Base-by-base conservation (phyloP, 2,329 filamentous ascomycete species). In the Neonectria faginata region DNA sequence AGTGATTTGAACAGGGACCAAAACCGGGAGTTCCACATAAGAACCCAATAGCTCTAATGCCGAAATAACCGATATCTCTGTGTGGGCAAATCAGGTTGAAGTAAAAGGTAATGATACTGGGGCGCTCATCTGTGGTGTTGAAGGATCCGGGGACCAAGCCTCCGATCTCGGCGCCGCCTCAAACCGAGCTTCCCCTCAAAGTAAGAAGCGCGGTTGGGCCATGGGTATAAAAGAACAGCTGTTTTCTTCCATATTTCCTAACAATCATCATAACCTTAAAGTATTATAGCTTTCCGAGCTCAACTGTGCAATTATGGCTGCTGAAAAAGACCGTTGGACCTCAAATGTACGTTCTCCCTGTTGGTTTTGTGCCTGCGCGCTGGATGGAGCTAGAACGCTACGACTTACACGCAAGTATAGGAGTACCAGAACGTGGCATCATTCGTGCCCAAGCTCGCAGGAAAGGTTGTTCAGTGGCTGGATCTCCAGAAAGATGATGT, bases 391-490 rank as follows among this genome's bases (percentile, higher is more conserved):
- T 22, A 33, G 55, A 27, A 27, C 48, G 50, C 41, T 69, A 39
- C 22, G 31, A 67, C 63, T 70, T 69, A 73, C 66, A 73, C 36
- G 27, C 18, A 11, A 50, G 2, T 12, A 11, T 64, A 88, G 85
- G 84, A 83, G 33, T 91, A 91, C 73, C 85, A 88, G 64, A 79
- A 85, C 62, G 84, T 88, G 2, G 89, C 88, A 8, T 85, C 86
- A 0, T 91, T 91, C 70, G 88, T 91, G 9, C 88, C 89, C 3
- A 86, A 88, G 71, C 79, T 91, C 10, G 84, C 88, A 1, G 82
- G 81, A 16, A 89, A 87, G 64, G 81, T 91, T 5, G 71, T 89
- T 11, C 75, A 81, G 50, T 90, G 87, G 83, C 80, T 91, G 0
- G 83, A 89, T 67, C 82, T 88, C 0, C 81, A 87, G 62, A 80